Evolutionary conservation across 495 filamentous ascomycete genomes (phyloP).

Genomic region (Aspergillus baeticus): DNA sequence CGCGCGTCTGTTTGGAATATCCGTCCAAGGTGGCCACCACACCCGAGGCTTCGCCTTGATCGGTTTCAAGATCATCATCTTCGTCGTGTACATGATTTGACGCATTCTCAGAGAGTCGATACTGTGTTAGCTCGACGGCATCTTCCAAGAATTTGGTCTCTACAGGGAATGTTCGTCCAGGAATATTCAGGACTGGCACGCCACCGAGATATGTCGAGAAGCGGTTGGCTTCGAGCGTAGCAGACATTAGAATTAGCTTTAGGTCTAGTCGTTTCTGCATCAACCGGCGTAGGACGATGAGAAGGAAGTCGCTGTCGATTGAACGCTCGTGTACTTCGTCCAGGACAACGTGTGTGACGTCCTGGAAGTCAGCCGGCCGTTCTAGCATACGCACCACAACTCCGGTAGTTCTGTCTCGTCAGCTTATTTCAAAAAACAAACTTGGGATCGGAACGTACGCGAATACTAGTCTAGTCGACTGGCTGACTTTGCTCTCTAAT

Average conservation of each 20-base stretch:
- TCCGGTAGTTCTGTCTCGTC: slow-evolving; percentile 56
- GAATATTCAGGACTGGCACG: slow-evolving; percentile 83
- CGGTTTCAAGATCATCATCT: slow-evolving; percentile 47
- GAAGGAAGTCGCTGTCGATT: slow-evolving; percentile 92
- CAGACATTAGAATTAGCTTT: slow-evolving; percentile 91
- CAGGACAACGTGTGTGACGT: slow-evolving; percentile 88
- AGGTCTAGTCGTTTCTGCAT: slow-evolving; percentile 69
- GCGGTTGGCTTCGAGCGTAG: slow-evolving; percentile 85
- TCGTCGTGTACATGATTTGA: slow-evolving; percentile 42
- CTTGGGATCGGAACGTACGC: slow-evolving; percentile 50
- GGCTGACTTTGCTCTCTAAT: slow-evolving; percentile 79
- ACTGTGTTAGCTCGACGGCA: slow-evolving; percentile 78
- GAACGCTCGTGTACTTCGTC: slow-evolving; percentile 95
- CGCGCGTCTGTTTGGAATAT: slow-evolving; percentile 73
- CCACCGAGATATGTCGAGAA: slow-evolving; percentile 85
- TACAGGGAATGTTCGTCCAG: slow-evolving; percentile 91
- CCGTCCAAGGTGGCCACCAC: slow-evolving; percentile 51
- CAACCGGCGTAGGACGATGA: slow-evolving; percentile 84
- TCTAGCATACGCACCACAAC: slow-evolving; percentile 98
- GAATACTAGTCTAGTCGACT: slow-evolving; percentile 80
- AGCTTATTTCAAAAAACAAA: slow-evolving; percentile 9
- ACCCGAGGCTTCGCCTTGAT: slow-evolving; percentile 35
- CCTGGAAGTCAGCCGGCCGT: slow-evolving; percentile 75
- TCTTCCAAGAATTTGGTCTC: slow-evolving; percentile 86
- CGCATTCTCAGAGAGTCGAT: slow-evolving; percentile 55